Conservation (phyloP, 345 rosid species). For the Excoecaria agallocha region DNA sequence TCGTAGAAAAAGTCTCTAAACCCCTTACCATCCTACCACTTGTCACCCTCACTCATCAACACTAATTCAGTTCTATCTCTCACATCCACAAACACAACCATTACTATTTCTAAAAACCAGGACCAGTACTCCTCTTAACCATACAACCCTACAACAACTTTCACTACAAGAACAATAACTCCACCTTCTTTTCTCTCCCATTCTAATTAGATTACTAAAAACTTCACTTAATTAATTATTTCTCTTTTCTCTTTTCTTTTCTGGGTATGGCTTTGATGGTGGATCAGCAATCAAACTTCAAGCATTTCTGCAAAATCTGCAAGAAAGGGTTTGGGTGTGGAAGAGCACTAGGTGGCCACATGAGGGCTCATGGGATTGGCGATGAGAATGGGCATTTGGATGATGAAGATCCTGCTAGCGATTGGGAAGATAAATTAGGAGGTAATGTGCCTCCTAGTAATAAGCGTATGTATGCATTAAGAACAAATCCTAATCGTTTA, state of each 20-base stretch:
- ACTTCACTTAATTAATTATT: background rate
- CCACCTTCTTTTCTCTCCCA: slow-evolving; percentile 20
- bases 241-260: background rate
- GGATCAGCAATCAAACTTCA: slow-evolving; percentile 46
- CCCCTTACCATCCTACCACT: slow-evolving; percentile 45
- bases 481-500: slow-evolving; percentile 62
- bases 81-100: slow-evolving; percentile 38
- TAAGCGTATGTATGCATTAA: slow-evolving; percentile 62
- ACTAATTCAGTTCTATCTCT: slow-evolving; percentile 13
- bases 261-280: slow-evolving; percentile 51
- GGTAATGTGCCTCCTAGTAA: slow-evolving; percentile 40
- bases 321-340: slow-evolving; percentile 74
- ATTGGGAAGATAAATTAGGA: slow-evolving; percentile 48
- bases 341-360: slow-evolving; percentile 71
- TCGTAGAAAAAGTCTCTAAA: slow-evolving; percentile 54
- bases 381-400: slow-evolving; percentile 48
- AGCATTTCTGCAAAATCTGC: slow-evolving; percentile 67
- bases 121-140: slow-evolving; percentile 41
- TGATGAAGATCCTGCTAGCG: slow-evolving; percentile 52
- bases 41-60: slow-evolving; percentile 42
- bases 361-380: slow-evolving; percentile 80
- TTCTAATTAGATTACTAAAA: background rate
- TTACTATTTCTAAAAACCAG: slow-evolving; percentile 55
- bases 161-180: slow-evolving; percentile 47
- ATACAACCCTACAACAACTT: slow-evolving; percentile 43